Evolutionary conservation across 345 rosid genomes (phyloP), one percentile per base, ranked within the genome.

Genomic region (Melaleuca alternifolia): DNA sequence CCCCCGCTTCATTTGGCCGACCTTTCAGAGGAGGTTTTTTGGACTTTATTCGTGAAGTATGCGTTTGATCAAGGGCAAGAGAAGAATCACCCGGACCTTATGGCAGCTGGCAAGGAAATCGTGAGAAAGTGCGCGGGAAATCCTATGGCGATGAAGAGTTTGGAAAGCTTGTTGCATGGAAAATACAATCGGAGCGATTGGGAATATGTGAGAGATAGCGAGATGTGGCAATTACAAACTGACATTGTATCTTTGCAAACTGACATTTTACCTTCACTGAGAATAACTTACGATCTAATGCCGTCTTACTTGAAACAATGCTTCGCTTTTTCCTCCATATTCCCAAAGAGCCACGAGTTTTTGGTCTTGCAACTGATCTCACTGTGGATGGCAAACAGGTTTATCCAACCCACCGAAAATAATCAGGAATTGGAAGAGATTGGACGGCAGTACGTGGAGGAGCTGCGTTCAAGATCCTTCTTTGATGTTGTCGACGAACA

Each of bases 301-400:
- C 93, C 92, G 11, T 41, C 89, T 26, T 24, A 85, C 53, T 88
- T 92, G 84, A 92, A 90, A 81, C 88, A 83, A 82, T 90, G 92
- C 76, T 90, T 90, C 65, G 92, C 92, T 21, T 86, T 86, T 21
- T 89, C 92, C 84, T 85, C 90, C 5, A 83, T 90, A 54, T 88
- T 89, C 57, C 92, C 91, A 0, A 92, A 86, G 84, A 89, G 85
- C 33, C 76, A 81, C 46, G 50, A 18, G 21, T 88, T 90, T 23
- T 3, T 44, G 14, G 84, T 82, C 24, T 54, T 87, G n/a, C n/a
- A n/a, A n/a, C n/a, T 1, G 51, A 86, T 89, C 62, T 85, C 21
- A 3, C 84, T 87, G 11, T 91, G 88, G 88, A 83, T 87, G 13
- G 65, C 85, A 3, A 61, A 41, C 26, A 85, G 88, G 18, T 50